Base-by-base conservation (phyloP, 1,139 yeast species). In the Magnusiomyces fungicola region DNA sequence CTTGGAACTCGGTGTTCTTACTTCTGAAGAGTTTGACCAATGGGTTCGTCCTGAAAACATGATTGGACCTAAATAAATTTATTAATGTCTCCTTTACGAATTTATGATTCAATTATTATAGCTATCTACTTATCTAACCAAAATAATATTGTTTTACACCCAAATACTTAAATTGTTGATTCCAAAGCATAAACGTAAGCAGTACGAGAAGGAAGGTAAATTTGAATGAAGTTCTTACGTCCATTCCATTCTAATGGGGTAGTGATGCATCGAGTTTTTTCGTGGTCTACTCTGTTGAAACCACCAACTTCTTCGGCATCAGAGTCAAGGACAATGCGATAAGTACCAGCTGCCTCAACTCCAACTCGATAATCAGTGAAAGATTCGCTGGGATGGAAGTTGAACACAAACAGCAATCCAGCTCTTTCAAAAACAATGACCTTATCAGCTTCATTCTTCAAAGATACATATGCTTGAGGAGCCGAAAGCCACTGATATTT, bases 41-140 rank as follows among this genome's bases (percentile, higher is more conserved):
- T 92, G 96, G 95, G 98, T 92, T 59, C 82, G 88, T 70, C 98
- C 98, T 58, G 97, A 92, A 75, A 81, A 86, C 66, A 92, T 92
- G 98, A 80, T 92, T 73, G 96, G 97, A 53, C 98, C 98, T 62
- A 62, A 61, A 51, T 59, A 64, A 53, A 42, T 50, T 39, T 39
- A 21, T 9, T 16, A 9, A 24, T 16, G n/a, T 34, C 10, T 23
- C 22, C 25, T 19, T 23, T 39, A 21, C 16, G 9, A 21, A 37
- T n/a, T 7, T 37, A 3, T 37, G n/a, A n/a, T 3, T 3, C 3
- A 3, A 14, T 10, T 5, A n/a, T n/a, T 6, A 37, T 37, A 14
- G 12, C 14, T 37, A n/a, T 37, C 5, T 37, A 21, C 18, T 3
- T 10, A 18, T 39, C 19, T 23, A 10, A 27, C 25, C 12, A 38